A percentile compares a stretch with the other conserved stretches of the same genome.
Conservation (phyloP, 371 early-diverging fungal genomes). For the Thermomucor indicae-seudaticae region DNA sequence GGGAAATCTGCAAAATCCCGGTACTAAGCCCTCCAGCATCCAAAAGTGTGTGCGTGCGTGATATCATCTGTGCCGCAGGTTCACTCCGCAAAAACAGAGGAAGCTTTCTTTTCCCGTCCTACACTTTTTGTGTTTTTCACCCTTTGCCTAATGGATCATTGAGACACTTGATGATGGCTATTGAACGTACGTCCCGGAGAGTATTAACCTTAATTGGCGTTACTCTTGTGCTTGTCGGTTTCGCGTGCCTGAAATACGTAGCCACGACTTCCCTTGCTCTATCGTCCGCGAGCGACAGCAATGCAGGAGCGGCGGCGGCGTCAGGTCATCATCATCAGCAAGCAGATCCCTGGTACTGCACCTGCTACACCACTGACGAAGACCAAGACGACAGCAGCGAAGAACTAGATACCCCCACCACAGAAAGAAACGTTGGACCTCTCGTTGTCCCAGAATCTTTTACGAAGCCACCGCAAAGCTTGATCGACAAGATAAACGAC, state of each 20-base stretch:
- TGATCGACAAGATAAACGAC: constrained; percentile 28
- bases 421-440: background rate
- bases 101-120: too few relatives aligned
- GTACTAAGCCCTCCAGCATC: too few relatives aligned
- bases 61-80: too few relatives aligned
- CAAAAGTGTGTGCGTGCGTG: too few relatives aligned
- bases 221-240: too few relatives aligned
- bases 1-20: too few relatives aligned
- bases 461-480: constrained; percentile 17
- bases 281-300: background rate
- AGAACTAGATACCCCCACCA: background rate
- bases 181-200: too few relatives aligned
- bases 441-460: constrained; percentile 24
- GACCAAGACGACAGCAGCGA: background rate
- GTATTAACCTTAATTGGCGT: too few relatives aligned
- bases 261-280: background rate
- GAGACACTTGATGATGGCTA: too few relatives aligned
- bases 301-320: background rate
- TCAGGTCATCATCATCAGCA: background rate
- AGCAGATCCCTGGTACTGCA: constrained; percentile 8
- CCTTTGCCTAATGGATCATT: too few relatives aligned
- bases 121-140: too few relatives aligned
- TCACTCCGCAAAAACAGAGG: too few relatives aligned
- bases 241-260: background rate
- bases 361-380: background rate